Conservation (phyloP, 2,329 filamentous ascomycete genomes). For the Coniella vitis region DNA sequence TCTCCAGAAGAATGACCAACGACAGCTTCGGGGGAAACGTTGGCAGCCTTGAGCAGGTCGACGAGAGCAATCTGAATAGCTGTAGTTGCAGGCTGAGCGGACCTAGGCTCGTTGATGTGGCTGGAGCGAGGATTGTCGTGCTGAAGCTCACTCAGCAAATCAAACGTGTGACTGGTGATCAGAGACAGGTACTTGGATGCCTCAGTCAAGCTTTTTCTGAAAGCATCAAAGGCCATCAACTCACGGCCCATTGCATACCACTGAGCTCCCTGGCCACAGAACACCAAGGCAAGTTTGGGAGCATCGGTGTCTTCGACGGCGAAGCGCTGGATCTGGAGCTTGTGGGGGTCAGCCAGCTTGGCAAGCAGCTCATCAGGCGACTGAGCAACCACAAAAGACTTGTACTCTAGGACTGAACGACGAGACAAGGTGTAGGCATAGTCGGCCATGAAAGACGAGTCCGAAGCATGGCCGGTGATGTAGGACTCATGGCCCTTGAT, state of each 20-base stretch:
- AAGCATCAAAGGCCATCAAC: slow-evolving; percentile 24
- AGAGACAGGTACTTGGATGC: slow-evolving; percentile 24
- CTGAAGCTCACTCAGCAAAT: slow-evolving; percentile 18
- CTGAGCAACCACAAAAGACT: slow-evolving; percentile 29
- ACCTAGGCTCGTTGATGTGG: slow-evolving; percentile 10
- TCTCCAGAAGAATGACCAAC: slow-evolving; percentile 42
- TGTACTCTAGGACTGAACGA: slow-evolving; percentile 39
- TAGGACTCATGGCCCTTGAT: slow-evolving; percentile 29
- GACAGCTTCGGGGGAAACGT: slow-evolving; percentile 20
- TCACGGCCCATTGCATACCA: slow-evolving; percentile 32
- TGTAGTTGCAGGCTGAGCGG: slow-evolving; percentile 15
- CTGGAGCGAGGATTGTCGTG: neutral
- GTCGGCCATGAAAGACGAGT: slow-evolving; percentile 26
- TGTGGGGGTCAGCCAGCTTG: slow-evolving; percentile 13
- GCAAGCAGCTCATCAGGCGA: slow-evolving; percentile 26
- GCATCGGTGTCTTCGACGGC: slow-evolving; percentile 5
- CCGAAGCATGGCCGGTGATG: slow-evolving; percentile 19
- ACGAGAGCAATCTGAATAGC: slow-evolving; percentile 20
- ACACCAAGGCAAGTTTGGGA: slow-evolving; percentile 23
- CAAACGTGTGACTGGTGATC: slow-evolving; percentile 20
- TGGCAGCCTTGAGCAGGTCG: slow-evolving; percentile 18
- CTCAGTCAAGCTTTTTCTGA: slow-evolving; percentile 22
- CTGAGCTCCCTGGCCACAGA: slow-evolving; percentile 31
- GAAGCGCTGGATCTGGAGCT: slow-evolving; percentile 3
- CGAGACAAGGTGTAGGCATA: slow-evolving; percentile 43